Evolutionary conservation across 1,284 basidiomycete species (phyloP).

Genomic region (Naganishia liquefaciens): DNA sequence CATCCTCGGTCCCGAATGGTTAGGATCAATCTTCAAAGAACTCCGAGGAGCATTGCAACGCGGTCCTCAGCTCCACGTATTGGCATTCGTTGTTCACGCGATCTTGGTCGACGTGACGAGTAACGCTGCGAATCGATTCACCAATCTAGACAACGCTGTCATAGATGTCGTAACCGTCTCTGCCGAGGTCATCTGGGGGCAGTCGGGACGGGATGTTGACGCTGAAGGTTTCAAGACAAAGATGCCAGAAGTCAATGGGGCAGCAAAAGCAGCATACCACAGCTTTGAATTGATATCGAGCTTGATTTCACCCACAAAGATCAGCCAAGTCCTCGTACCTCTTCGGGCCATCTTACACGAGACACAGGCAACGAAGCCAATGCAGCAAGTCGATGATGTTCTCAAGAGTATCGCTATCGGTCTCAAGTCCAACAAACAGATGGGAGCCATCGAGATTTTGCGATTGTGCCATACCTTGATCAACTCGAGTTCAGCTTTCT

Average conservation of each 20-base stretch:
- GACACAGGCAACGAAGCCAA: constrained; percentile 77
- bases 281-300: constrained; percentile 79
- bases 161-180: constrained; percentile 76
- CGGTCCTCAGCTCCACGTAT: constrained; percentile 90
- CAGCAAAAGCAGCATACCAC: constrained; percentile 77
- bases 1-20: constrained; percentile 71
- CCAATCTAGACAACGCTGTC: constrained; percentile 73
- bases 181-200: constrained; percentile 91
- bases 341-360: constrained; percentile 82
- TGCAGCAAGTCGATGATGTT: constrained; percentile 85
- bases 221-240: constrained; percentile 92
- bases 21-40: constrained; percentile 75
- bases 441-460: constrained; percentile 72
- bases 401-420: constrained; percentile 79
- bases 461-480: constrained; percentile 86
- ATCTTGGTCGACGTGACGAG: constrained; percentile 76
- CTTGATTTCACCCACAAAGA: constrained; percentile 69
- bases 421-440: constrained; percentile 76
- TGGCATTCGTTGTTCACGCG: constrained; percentile 82
- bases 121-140: constrained; percentile 62
- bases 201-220: constrained; percentile 85
- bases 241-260: constrained; percentile 82
- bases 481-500: constrained; percentile 82
- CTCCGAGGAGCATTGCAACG: constrained; percentile 78
- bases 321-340: constrained; percentile 76